These are phyloP conservation scores for Eutrema yunnanense DNA, from an alignment of 345 rosid species.

Conservation along the genomic window DNA sequence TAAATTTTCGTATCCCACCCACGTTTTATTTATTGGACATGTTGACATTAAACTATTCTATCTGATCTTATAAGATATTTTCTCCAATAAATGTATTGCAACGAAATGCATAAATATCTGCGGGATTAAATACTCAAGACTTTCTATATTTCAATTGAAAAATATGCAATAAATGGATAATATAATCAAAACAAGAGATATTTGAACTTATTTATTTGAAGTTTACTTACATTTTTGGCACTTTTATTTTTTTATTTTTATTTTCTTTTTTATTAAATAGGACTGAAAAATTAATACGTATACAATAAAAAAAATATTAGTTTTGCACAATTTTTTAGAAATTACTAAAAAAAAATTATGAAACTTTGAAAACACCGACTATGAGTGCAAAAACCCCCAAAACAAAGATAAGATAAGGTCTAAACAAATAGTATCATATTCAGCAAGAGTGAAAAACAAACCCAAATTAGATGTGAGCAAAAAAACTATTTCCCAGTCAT, in stretches of 20 bases:
- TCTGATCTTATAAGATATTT: neutral
- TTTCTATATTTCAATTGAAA: neutral
- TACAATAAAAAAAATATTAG: no score
- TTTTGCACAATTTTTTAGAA: no score
- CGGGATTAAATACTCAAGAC: neutral
- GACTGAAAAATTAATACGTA: no score
- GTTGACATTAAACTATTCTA: slow-evolving; percentile 14
- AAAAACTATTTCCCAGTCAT: slow-evolving; percentile 20
- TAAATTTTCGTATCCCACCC: slow-evolving; percentile 12
- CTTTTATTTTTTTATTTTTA: no score
- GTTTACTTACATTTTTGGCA: no score
- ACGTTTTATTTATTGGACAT: slow-evolving; percentile 18
- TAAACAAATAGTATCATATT: neutral
- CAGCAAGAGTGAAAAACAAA: slow-evolving; percentile 4
- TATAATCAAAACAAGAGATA: neutral
- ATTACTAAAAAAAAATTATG: no score
- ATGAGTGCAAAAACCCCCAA: no score
- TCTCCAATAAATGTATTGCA: neutral
- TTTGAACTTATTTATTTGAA: no score
- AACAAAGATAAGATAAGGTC: neutral
- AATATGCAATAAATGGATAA: neutral
- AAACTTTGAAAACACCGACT: no score
- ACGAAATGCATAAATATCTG: neutral
- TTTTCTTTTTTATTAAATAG: no score
- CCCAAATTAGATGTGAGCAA: slow-evolving; percentile 20